Conservation (phyloP, 768 basidiomycete species). For the Tricholoma sp. region DNA sequence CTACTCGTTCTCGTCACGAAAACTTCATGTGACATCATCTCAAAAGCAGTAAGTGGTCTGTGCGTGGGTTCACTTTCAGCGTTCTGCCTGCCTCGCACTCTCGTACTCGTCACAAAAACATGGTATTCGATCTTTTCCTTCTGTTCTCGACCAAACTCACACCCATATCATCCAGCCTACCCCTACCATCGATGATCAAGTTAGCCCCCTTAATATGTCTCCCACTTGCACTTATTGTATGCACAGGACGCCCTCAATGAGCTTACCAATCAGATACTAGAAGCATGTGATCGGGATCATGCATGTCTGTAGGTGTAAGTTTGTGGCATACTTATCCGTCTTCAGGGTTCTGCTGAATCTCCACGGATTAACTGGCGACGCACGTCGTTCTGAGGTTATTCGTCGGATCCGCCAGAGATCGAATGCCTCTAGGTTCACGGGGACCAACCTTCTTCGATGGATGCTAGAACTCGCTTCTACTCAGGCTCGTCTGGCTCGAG, state of each 20-base stretch:
- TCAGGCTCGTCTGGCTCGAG: neutral
- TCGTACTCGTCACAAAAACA: neutral
- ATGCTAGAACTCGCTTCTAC: neutral
- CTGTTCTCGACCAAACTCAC: neutral
- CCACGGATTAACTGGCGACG: neutral
- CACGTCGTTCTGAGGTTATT: neutral
- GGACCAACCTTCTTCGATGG: neutral
- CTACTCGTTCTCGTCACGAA: too few relatives aligned
- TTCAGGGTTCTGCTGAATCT: neutral
- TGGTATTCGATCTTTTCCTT: neutral
- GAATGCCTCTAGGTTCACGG: neutral
- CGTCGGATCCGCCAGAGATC: neutral
- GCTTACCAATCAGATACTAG: neutral
- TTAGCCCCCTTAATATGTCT: neutral
- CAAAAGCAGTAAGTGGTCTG: too few relatives aligned
- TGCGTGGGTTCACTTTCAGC: too few relatives aligned
- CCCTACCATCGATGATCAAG: neutral
- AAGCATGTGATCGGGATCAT: neutral
- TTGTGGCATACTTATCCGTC: neutral
- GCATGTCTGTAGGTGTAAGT: neutral
- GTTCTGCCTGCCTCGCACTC: too few relatives aligned
- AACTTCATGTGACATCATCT: too few relatives aligned
- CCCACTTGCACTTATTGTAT: neutral
- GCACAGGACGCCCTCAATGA: neutral
- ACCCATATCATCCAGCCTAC: neutral